Evolutionary conservation across 345 rosid genomes (phyloP).

Genomic region (Murraya paniculata): DNA sequence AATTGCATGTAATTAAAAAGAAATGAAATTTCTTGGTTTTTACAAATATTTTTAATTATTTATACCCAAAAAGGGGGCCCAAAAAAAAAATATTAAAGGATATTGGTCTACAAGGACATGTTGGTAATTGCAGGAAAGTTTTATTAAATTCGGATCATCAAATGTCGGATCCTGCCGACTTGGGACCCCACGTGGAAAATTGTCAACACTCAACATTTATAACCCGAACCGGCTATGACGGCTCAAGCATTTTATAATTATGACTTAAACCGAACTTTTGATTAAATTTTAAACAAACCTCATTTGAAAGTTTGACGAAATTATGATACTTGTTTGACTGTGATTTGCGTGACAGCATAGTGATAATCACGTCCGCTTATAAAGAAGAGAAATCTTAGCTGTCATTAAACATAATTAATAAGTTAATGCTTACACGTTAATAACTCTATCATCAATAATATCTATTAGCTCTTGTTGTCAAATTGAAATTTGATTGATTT

Average conservation of each 20-base stretch:
- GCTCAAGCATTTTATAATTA: conserved; percentile 2
- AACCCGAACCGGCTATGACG: conserved; percentile 6
- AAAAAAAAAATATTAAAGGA: neutral
- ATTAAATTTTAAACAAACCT: neutral
- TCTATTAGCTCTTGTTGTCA: too few species aligned
- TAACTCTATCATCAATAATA: too few species aligned
- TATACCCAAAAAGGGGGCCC: neutral
- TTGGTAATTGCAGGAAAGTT: neutral
- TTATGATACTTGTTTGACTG: neutral
- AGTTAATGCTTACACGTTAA: neutral
- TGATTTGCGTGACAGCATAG: neutral
- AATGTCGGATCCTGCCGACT: conserved; percentile 5
- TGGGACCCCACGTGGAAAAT: neutral
- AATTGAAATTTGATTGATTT: too few species aligned
- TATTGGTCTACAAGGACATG: neutral
- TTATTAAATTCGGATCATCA: neutral
- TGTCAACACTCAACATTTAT: neutral
- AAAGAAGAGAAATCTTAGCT: neutral
- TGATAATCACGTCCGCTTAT: neutral
- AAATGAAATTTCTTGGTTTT: too few species aligned
- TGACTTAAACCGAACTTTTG: neutral
- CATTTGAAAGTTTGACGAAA: neutral
- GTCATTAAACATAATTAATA: neutral
- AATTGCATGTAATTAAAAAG: too few species aligned
- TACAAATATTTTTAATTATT: too few species aligned